Base-by-base conservation (phyloP, 306 rosid genomes). In the Vigna trinervia region DNA sequence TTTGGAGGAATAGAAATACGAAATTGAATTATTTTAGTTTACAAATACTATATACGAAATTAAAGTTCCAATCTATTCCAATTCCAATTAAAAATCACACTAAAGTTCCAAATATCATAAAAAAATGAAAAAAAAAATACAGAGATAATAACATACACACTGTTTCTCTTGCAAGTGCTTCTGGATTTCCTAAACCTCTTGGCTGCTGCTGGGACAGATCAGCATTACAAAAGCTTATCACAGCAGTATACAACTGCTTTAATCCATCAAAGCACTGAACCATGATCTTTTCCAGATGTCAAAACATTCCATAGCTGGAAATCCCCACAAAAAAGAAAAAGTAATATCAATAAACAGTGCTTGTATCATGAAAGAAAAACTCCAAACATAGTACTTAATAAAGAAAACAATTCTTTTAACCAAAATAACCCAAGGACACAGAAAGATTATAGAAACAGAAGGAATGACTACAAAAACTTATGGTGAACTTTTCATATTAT, bases 81-180 rank as follows among this genome's bases (percentile, higher is more conserved):
- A 26, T 26, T 26, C 28, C 28, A 26, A 26, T 26, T 26, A 26
- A 26, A 26, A 26, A 26, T 26, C 28, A 26, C 28, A 26, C 62
- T 30, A 68, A 17, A 53, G 71, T 32, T 20, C 45, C 47, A 26
- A 64, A 64, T n/a, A 17, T 32, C 46, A 80, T 67, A 58, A 48
- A 69, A 58, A 48, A 69, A 28, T 69, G 26, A 23, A 39, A 80
- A 54, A 6, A 66, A 78, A 63, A 34, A 50, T 17, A 60, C 53
- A 73, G 75, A 17, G 58, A 73, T 72, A 74, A 58, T 30, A 82
- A 76, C 89, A 72, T 90, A 92, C 97, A 92, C 11, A 85, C 85
- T 57, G 97, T 90, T 87, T 86, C 84, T 76, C 90, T 88, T 20
- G 97, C 90, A 66, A 90, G 82, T 78, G 73, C 85, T 79, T 86